Evolutionary conservation across 2,329 filamentous ascomycete genomes (phyloP), one percentile per base, ranked within the genome.

Genomic region (Neofusicoccum laricinum): DNA sequence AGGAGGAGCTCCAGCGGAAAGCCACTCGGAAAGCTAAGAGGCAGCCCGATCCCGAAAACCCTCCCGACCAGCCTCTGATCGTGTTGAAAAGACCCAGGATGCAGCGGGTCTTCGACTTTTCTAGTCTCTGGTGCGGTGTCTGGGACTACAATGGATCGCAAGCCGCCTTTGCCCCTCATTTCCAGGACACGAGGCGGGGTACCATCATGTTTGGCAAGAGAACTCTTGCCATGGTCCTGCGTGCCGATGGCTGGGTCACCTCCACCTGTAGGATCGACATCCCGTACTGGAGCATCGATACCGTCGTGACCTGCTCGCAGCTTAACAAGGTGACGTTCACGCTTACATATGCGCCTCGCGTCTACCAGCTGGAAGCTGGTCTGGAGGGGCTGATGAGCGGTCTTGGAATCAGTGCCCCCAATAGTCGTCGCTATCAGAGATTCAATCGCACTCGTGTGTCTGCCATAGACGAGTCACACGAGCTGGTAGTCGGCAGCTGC

Each of bases 401-500:
- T 53, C 59, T 69, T 6, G 51, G 59, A 11, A 58, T 53, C 51
- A 53, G 45, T 2, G 48, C 38, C 25, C 69, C 64, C 0, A 65
- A 8, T 67, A 59, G 49, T 17, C 67, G 43, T 40, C 53, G 55
- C 3, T 30, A 53, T 50, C 67, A 38, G 40, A 59, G 14, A 19
- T 61, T 63, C 15, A 61, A 63, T 17, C 65, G 67, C 7, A 67
- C 65, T 75, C 49, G 78, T 34, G 69, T 80, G 7, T 72, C 76
- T 5, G 71, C 68, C 32, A 69, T 84, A 50, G 74, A 78, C 62
- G 67, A 66, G 2, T 58, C 68, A 0, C 77, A 83, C 63, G 70
- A 70, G 11, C 71, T 69, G n/a, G 77, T 80, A 43, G 76, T 78
- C 2, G 78, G 79, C 2, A 77, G 75, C 45, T 85, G 82, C 65